These are phyloP conservation scores for Neopestalotiopsis rosae DNA, from an alignment of 2,329 filamentous ascomycete genomes.

Conservation along the genomic window DNA sequence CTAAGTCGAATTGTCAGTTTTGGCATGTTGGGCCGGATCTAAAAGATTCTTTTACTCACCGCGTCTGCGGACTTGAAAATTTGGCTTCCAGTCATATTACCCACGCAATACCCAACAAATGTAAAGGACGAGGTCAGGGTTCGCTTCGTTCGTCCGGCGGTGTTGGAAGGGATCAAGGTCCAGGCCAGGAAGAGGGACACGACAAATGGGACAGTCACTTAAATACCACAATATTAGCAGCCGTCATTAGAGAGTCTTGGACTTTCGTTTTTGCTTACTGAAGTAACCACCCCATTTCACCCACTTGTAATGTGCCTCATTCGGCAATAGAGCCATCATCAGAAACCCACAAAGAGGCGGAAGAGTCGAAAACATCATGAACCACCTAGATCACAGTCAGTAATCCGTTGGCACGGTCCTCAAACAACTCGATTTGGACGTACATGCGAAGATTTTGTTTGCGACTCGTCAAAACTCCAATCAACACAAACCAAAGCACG, in stretches of 20 bases:
- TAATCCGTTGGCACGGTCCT: neutral
- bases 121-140: conserved; percentile 22
- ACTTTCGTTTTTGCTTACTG: neutral
- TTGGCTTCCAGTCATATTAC: conserved; percentile 52
- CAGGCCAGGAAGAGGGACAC: conserved; percentile 40
- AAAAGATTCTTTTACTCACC: conserved; percentile 26
- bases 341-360: conserved; percentile 42
- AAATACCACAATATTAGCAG: conserved; percentile 33
- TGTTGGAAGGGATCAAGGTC: conserved; percentile 48
- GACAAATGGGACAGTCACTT: conserved; percentile 38
- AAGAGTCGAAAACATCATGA: conserved; percentile 42
- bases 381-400: conserved; percentile 31
- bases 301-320: conserved; percentile 41
- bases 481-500: conserved; percentile 40
- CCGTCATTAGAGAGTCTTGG: neutral
- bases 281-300: conserved; percentile 41
- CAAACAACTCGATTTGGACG: conserved; percentile 16
- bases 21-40: neutral
- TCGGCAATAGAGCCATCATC: conserved; percentile 40
- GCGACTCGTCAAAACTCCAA: conserved; percentile 38
- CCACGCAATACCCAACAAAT: conserved; percentile 27
- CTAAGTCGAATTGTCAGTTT: conserved; percentile 19
- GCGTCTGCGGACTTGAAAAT: conserved; percentile 50
- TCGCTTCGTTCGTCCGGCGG: conserved; percentile 49
- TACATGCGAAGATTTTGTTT: conserved; percentile 40